phyloP scores from a whole-genome alignment of 2,329 filamentous ascomycete species.

The Penicillium sclerotigenum region DNA sequence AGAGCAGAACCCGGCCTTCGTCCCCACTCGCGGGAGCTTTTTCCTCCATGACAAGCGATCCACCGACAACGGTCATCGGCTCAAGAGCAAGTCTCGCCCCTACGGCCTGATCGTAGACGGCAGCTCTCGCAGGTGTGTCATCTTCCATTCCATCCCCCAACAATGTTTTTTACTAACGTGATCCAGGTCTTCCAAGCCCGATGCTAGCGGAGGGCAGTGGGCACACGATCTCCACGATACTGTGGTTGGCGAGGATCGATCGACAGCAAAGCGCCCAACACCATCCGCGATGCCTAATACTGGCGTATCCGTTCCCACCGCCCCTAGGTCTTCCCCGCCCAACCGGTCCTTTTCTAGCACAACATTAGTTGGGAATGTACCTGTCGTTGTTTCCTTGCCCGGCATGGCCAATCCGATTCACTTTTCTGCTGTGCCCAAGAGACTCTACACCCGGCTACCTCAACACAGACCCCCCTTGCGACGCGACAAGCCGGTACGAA shows the following conservation, averaged over 20 bases:
- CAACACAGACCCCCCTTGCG: slow-evolving; percentile 91
- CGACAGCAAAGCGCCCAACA: slow-evolving; percentile 31
- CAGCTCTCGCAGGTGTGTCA: slow-evolving; percentile 43
- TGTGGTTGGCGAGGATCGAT: slow-evolving; percentile 42
- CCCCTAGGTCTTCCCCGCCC: slow-evolving; percentile 61
- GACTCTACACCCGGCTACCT: slow-evolving; percentile 88
- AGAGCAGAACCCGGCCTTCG: slow-evolving; percentile 86
- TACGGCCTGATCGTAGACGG: slow-evolving; percentile 48
- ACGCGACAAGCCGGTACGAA: slow-evolving; percentile 91
- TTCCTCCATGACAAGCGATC: slow-evolving; percentile 95
- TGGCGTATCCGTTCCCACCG: slow-evolving; percentile 38
- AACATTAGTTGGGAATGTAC: slow-evolving; percentile 76
- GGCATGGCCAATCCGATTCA: slow-evolving; percentile 68
- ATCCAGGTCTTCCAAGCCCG: slow-evolving; percentile 42
- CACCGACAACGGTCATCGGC: slow-evolving; percentile 74
- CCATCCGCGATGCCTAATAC: slow-evolving; percentile 30
- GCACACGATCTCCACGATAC: slow-evolving; percentile 90
- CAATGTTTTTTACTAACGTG: slow-evolving; percentile 24
- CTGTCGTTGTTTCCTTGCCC: slow-evolving; percentile 76
- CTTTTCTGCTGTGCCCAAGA: slow-evolving; percentile 74
- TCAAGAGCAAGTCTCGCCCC: slow-evolving; percentile 56
- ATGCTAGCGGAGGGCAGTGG: slow-evolving; percentile 72
- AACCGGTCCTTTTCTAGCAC: slow-evolving; percentile 80
- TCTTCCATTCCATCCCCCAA: background rate
- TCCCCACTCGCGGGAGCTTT: slow-evolving; percentile 89